phyloP scores from a whole-genome alignment of 2,329 filamentous ascomycete species.

The Aspergillus puulaauensis region DNA sequence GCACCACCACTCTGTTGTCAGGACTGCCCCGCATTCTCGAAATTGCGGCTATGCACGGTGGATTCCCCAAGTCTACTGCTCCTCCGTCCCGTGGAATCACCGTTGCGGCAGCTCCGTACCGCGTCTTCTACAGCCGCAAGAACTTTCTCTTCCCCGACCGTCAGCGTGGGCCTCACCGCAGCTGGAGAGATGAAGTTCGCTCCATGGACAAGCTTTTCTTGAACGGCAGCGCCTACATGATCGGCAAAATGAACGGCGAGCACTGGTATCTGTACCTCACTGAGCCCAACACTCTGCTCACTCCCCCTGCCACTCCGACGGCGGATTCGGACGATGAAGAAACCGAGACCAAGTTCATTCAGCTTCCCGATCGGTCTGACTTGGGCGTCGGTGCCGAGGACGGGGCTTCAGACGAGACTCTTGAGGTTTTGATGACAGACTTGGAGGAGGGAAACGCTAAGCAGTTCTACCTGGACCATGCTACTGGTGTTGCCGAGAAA shows the following conservation, averaged over 20 bases:
- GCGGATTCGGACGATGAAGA: conserved; percentile 48
- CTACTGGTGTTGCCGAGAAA: conserved; percentile 85
- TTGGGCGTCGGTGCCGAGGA: conserved; percentile 32
- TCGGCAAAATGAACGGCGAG: conserved; percentile 99
- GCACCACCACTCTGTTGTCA: conserved; percentile 88
- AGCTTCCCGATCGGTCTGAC: conserved; percentile 46
- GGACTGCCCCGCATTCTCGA: conserved; percentile 88
- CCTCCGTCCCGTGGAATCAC: conserved; percentile 65
- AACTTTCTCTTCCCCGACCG: conserved; percentile 96
- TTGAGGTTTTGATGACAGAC: conserved; percentile 69
- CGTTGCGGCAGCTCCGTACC: conserved; percentile 82
- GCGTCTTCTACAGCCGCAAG: conserved; percentile 98
- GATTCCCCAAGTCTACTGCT: conserved; percentile 80
- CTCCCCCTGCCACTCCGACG: conserved; percentile 75
- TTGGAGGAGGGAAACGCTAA: conserved; percentile 65
- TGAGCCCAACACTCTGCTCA: conserved; percentile 74
- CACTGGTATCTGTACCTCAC: conserved; percentile 99
- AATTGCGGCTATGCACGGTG: conserved; percentile 82
- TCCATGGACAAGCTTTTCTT: conserved; percentile 89
- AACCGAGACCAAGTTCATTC: conserved; percentile 61
- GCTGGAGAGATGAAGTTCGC: conserved; percentile 95
- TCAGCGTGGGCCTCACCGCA: conserved; percentile 90
- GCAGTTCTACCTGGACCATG: conserved; percentile 72
- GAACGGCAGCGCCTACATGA: conserved; percentile 96
- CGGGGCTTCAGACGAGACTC: conserved; percentile 43